These are phyloP conservation scores for Penicillium waksmanii DNA, from an alignment of 495 filamentous ascomycete species.

Conservation along the genomic window DNA sequence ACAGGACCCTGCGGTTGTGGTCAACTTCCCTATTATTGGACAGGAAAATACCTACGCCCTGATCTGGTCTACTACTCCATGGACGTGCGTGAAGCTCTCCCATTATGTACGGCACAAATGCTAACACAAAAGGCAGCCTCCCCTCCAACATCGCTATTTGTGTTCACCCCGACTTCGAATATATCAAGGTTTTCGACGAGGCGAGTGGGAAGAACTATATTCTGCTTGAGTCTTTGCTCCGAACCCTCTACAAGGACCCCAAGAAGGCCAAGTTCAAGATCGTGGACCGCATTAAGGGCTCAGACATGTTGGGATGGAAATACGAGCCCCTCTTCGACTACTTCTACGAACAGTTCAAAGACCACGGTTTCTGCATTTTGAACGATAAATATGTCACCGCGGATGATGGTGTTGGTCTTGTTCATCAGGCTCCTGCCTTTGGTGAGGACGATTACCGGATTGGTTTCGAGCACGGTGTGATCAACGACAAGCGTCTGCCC, in stretches of 20 bases:
- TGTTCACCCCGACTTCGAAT: slow-evolving; percentile 88
- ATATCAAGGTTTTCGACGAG: slow-evolving; percentile 88
- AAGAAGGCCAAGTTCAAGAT: slow-evolving; percentile 98
- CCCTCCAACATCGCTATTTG: slow-evolving; percentile 72
- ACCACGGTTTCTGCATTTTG: slow-evolving; percentile 80
- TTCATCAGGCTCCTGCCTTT: slow-evolving; percentile 93
- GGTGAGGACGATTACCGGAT: slow-evolving; percentile 97
- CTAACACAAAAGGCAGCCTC: background rate
- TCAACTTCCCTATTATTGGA: slow-evolving; percentile 80
- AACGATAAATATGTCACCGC: slow-evolving; percentile 89
- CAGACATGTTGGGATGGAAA: slow-evolving; percentile 87
- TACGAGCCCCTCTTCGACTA: slow-evolving; percentile 93
- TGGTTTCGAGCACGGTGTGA: slow-evolving; percentile 75
- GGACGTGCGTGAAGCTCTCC: slow-evolving; percentile 79
- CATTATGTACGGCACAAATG: background rate
- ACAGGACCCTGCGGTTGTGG: slow-evolving; percentile 89
- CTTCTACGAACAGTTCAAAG: slow-evolving; percentile 92
- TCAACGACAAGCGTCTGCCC: slow-evolving; percentile 73
- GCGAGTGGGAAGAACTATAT: slow-evolving; percentile 83
- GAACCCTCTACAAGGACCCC: slow-evolving; percentile 89
- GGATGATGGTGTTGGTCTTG: slow-evolving; percentile 92
- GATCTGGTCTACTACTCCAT: slow-evolving; percentile 95
- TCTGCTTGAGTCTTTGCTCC: slow-evolving; percentile 80
- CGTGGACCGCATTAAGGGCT: slow-evolving; percentile 78
- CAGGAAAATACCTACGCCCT: slow-evolving; percentile 77